These are phyloP conservation scores for Arabidopsis lyrata DNA, from an alignment of 441 rosid species.

Conservation along the genomic window DNA sequence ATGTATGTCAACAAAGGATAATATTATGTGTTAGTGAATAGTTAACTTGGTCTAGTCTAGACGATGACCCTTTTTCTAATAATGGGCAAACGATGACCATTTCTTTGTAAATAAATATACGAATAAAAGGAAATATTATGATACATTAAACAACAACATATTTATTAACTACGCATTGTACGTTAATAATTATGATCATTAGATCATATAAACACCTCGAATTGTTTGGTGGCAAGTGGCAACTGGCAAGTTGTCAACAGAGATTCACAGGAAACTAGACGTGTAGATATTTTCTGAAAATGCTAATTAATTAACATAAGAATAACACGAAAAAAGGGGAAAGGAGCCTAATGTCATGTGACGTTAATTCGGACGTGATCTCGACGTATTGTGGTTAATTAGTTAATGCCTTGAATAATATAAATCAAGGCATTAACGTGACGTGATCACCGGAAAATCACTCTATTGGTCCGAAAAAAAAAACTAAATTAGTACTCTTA, in stretches of 20 bases:
- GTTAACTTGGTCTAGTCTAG: background rate
- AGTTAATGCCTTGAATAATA: too few species aligned
- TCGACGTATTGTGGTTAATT: background rate
- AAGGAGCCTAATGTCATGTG: too few species aligned
- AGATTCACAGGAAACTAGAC: background rate
- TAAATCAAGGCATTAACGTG: too few species aligned
- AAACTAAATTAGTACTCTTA: too few species aligned
- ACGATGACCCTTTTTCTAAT: background rate
- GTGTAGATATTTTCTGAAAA: too few species aligned
- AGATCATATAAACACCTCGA: background rate
- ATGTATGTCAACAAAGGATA: background rate
- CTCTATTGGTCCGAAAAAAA: background rate
- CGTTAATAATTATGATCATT: background rate
- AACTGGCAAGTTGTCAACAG: background rate
- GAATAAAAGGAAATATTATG: background rate
- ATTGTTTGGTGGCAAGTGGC: background rate
- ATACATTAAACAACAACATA: background rate
- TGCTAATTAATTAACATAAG: background rate
- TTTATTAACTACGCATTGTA: background rate
- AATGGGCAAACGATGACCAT: background rate
- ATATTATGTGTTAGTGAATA: background rate
- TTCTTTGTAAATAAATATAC: slow-evolving; percentile 7
- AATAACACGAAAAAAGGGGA: background rate
- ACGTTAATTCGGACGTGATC: slow-evolving; percentile 15
- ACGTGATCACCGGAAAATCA: too few species aligned